These are phyloP conservation scores for Amauroascus verrucosus DNA, from an alignment of 2,329 filamentous ascomycete species.

Conservation along the genomic window DNA sequence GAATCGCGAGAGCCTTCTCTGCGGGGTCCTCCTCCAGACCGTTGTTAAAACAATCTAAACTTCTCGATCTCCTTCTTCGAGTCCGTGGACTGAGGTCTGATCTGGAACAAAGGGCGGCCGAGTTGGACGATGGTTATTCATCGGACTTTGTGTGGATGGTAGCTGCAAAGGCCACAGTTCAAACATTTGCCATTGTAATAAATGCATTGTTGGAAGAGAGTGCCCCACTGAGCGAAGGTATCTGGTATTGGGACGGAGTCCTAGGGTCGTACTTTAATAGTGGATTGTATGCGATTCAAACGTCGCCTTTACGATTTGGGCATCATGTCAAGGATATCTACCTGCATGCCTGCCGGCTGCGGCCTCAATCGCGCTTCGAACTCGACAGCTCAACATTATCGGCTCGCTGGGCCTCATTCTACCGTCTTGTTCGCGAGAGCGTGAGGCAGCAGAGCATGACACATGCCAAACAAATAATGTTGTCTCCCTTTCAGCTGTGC, in stretches of 20 bases:
- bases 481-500: constrained; percentile 68
- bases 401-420: constrained; percentile 54
- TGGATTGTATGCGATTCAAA: constrained; percentile 76
- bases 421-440: constrained; percentile 65
- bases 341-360: constrained; percentile 37
- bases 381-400: constrained; percentile 25
- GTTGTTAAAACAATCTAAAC: constrained; percentile 49
- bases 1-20: constrained; percentile 60
- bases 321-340: constrained; percentile 62
- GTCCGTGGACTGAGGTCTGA: constrained; percentile 34
- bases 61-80: constrained; percentile 53
- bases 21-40: constrained; percentile 55
- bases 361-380: constrained; percentile 20
- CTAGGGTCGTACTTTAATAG: constrained; percentile 68
- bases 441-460: constrained; percentile 61
- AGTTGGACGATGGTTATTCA: constrained; percentile 45
- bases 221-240: constrained; percentile 70
- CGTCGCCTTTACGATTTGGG: constrained; percentile 66
- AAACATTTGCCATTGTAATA: constrained; percentile 73
- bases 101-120: constrained; percentile 14
- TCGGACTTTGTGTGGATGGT: constrained; percentile 82
- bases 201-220: constrained; percentile 71
- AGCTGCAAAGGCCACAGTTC: constrained; percentile 82
- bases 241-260: constrained; percentile 93
- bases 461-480: constrained; percentile 59